Percentiles rank a stretch among this genome's conserved stretches.
These are phyloP conservation scores for Talaromyces borbonicus DNA, from an alignment of 495 filamentous ascomycete genomes.

Conservation along the genomic window DNA sequence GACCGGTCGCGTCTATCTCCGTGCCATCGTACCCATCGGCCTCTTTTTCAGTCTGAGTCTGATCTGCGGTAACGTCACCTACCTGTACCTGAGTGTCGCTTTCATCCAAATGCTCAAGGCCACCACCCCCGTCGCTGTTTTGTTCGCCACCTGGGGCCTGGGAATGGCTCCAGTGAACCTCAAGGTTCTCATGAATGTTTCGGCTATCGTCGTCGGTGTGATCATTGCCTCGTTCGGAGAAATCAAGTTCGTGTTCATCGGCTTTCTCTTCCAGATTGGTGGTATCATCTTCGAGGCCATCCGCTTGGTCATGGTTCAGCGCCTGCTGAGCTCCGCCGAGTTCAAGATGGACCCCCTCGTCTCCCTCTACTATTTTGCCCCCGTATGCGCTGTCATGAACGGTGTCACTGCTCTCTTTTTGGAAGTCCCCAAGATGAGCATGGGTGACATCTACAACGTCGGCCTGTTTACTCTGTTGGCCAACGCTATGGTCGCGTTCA, in stretches of 20 bases:
- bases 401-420: slow-evolving; percentile 65
- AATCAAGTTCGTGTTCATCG: slow-evolving; percentile 80
- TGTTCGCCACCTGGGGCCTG: slow-evolving; percentile 75
- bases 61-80: slow-evolving; percentile 91
- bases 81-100: slow-evolving; percentile 82
- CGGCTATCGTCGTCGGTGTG: slow-evolving; percentile 81
- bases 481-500: slow-evolving; percentile 77
- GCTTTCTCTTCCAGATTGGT: slow-evolving; percentile 76
- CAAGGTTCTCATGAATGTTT: slow-evolving; percentile 76
- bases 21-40: slow-evolving; percentile 87
- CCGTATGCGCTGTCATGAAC: slow-evolving; percentile 88
- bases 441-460: slow-evolving; percentile 65
- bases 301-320: slow-evolving; percentile 85
- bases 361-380: slow-evolving; percentile 93
- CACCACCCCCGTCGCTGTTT: slow-evolving; percentile 81
- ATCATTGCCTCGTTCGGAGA: slow-evolving; percentile 85
- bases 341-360: slow-evolving; percentile 98
- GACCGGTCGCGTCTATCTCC: slow-evolving; percentile 82
- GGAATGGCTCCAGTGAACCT: slow-evolving; percentile 67
- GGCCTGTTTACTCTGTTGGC: slow-evolving; percentile 64
- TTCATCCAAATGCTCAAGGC: slow-evolving; percentile 98
- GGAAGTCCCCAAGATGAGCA: slow-evolving; percentile 60
- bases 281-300: slow-evolving; percentile 86
- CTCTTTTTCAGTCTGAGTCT: slow-evolving; percentile 87
- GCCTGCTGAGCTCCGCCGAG: slow-evolving; percentile 76